A percentile compares a stretch with the other conserved stretches of the same genome.
Conservation (phyloP, 371 early-diverging fungal species). For the Smittium culicis region DNA sequence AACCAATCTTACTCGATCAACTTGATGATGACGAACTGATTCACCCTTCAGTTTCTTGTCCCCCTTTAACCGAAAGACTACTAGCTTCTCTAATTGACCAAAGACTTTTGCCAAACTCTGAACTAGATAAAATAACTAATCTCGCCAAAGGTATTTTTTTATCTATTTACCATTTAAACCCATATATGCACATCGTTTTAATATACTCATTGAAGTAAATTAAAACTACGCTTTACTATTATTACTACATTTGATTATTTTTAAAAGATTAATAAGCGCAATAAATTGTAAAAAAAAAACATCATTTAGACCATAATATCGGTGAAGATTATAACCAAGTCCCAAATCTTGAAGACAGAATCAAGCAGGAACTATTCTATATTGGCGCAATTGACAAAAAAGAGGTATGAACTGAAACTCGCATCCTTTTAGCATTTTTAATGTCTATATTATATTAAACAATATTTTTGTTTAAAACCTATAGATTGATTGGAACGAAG, state of each 20-base stretch:
- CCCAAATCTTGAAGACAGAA: constrained; percentile 52
- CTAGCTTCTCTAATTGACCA: constrained; percentile 53
- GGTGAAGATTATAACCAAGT: constrained; percentile 8
- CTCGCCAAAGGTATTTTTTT: constrained; percentile 1
- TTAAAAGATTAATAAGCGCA: too few species aligned
- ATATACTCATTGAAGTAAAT: background rate
- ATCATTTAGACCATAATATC: background rate
- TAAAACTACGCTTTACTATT: too few species aligned
- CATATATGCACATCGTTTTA: background rate
- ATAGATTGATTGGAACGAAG: constrained; percentile 46
- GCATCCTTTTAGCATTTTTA: background rate
- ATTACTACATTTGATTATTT: too few species aligned
- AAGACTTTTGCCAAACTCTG: constrained; percentile 25
- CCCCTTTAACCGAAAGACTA: constrained; percentile 57
- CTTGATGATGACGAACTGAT: constrained; percentile 44
- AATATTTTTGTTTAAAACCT: too few species aligned
- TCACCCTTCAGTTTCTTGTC: constrained; percentile 41
- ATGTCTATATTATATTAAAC: background rate
- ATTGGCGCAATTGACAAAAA: constrained; percentile 64
- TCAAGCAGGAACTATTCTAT: constrained; percentile 63
- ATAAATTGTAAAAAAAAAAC: too few species aligned
- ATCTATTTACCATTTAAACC: constrained; percentile 12
- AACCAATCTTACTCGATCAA: constrained; percentile 26
- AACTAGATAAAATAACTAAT: background rate
- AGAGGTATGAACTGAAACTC: constrained; percentile 38